These are phyloP conservation scores for Psilocybe subaeruginosa DNA, from an alignment of 768 basidiomycete species.

Conservation along the genomic window DNA sequence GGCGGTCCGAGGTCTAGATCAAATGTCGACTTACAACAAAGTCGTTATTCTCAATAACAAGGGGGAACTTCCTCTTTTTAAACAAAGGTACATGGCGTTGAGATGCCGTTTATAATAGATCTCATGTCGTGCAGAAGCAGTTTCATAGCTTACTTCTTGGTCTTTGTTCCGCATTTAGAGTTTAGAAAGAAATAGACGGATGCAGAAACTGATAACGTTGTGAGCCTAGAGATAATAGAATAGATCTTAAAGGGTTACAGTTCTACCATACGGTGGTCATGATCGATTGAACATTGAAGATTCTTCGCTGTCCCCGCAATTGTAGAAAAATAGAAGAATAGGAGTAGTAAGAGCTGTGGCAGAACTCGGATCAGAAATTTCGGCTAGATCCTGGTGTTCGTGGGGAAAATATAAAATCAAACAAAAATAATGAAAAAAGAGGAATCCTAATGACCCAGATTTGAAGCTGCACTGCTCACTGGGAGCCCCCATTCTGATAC, in stretches of 20 bases:
- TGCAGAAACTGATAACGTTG: neutral
- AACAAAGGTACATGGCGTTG: constrained; percentile 6
- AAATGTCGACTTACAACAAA: constrained; percentile 3
- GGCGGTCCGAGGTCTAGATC: neutral
- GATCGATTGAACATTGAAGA: too few species aligned
- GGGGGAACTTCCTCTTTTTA: constrained; percentile 11
- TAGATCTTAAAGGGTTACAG: too few species aligned
- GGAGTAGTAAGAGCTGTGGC: neutral
- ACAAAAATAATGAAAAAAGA: neutral
- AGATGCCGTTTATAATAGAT: neutral
- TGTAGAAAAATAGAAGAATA: too few species aligned
- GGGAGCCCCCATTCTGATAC: too few species aligned
- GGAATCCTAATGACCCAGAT: too few species aligned
- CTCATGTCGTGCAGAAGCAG: neutral
- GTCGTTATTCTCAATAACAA: constrained; percentile 4
- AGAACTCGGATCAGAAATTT: neutral
- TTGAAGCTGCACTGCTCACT: too few species aligned
- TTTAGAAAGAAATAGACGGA: constrained; percentile 1
- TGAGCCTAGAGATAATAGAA: too few species aligned
- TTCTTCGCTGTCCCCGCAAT: too few species aligned
- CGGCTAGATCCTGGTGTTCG: too few species aligned
- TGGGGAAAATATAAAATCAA: too few species aligned
- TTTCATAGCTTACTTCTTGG: neutral
- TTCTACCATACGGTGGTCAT: too few species aligned
- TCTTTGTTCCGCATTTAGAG: constrained; percentile 6